These are phyloP conservation scores for Fusarium domesticum DNA, from an alignment of 2,329 filamentous ascomycete species.

Conservation along the genomic window DNA sequence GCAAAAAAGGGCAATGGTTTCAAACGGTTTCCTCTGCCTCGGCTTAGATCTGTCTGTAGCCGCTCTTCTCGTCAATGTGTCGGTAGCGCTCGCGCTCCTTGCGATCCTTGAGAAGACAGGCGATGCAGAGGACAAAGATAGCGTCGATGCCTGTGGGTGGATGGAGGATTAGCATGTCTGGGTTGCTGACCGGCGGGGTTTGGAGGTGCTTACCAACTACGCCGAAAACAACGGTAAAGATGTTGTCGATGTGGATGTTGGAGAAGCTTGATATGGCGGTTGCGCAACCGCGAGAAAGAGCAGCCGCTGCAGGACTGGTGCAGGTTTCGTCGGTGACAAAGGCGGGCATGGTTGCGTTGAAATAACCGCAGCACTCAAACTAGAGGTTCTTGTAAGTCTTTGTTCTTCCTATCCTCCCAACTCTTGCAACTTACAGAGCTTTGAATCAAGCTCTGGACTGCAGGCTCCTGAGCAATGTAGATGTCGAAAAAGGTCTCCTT, in stretches of 20 bases:
- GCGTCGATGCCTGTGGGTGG: constrained; percentile 54
- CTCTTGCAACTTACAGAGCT: constrained; percentile 50
- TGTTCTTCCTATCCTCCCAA: background rate
- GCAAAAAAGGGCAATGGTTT: too few relatives aligned
- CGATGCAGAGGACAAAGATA: constrained; percentile 65
- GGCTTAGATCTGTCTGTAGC: constrained; percentile 46
- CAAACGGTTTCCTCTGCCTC: background rate
- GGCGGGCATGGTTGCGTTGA: constrained; percentile 67
- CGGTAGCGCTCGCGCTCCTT: constrained; percentile 76
- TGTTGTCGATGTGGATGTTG: constrained; percentile 68
- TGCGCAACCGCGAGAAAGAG: constrained; percentile 67
- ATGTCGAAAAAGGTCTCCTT: constrained; percentile 58
- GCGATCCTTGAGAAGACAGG: constrained; percentile 76
- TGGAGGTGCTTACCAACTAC: constrained; percentile 58
- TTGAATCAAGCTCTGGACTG: constrained; percentile 67
- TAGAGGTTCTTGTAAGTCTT: constrained; percentile 32
- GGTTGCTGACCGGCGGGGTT: too few relatives aligned
- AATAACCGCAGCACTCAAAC: constrained; percentile 80
- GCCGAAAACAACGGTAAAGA: constrained; percentile 78
- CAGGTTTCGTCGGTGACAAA: constrained; percentile 69
- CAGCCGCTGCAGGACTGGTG: constrained; percentile 66
- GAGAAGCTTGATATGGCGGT: constrained; percentile 64
- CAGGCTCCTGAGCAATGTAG: constrained; percentile 56
- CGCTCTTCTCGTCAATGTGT: constrained; percentile 77
- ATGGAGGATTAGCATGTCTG: constrained; percentile 3